Percentiles rank a stretch among this genome's conserved stretches.
These are phyloP conservation scores for Moelleriella libera DNA, from an alignment of 2,329 filamentous ascomycete species.

Conservation along the genomic window DNA sequence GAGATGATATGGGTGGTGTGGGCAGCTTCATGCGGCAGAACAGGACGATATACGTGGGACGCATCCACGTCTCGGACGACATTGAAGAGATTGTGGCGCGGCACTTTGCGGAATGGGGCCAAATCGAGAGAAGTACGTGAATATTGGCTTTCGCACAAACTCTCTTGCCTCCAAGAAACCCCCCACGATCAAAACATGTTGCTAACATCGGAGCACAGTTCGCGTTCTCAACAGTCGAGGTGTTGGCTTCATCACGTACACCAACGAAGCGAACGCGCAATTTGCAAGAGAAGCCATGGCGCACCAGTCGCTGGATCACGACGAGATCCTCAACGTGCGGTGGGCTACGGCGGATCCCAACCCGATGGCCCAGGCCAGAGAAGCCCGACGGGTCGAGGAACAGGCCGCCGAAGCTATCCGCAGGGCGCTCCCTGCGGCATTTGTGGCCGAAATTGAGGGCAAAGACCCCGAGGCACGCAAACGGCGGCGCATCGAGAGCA, in stretches of 20 bases:
- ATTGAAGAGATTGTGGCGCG: constrained; percentile 92
- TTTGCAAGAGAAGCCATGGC: constrained; percentile 95
- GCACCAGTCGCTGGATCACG: constrained; percentile 81
- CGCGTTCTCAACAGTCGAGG: constrained; percentile 80
- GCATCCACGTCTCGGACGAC: constrained; percentile 91
- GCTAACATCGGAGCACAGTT: constrained; percentile 18
- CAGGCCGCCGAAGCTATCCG: constrained; percentile 92
- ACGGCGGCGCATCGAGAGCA: constrained; percentile 76
- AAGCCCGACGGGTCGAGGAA: constrained; percentile 80
- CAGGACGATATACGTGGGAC: constrained; percentile 80
- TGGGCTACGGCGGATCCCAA: constrained; percentile 98
- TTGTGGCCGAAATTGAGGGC: constrained; percentile 87
- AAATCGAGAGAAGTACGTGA: constrained; percentile 56
- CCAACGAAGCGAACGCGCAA: constrained; percentile 77
- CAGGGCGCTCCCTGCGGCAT: constrained; percentile 74
- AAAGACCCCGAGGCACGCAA: constrained; percentile 78
- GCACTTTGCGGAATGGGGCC: constrained; percentile 95
- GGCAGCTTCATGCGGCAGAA: constrained; percentile 91
- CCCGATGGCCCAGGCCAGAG: constrained; percentile 82
- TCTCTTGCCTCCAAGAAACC: background rate
- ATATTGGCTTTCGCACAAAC: constrained; percentile 6
- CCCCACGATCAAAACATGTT: background rate
- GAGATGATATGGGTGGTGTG: constrained; percentile 96
- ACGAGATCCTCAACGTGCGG: constrained; percentile 84
- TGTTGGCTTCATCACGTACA: constrained; percentile 90